phyloP scores from a whole-genome alignment of 331 rosid species.

The Cydonia oblonga region DNA sequence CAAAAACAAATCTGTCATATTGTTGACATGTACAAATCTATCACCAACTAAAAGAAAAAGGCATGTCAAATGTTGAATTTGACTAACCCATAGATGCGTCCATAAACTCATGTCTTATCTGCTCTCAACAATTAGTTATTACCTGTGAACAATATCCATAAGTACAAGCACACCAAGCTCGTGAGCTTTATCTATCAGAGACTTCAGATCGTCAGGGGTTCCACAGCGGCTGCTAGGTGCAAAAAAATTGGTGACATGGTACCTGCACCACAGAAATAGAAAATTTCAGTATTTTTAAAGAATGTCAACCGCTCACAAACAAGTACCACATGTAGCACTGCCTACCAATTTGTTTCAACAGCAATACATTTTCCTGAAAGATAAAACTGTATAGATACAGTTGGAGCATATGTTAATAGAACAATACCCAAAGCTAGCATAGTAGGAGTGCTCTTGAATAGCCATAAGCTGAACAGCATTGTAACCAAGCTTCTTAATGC shows the following conservation, averaged over 20 bases:
- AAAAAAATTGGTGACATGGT: conserved; percentile 94
- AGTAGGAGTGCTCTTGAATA: conserved; percentile 90
- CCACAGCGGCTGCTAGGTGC: conserved; percentile 99
- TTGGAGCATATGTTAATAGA: conserved; percentile 14
- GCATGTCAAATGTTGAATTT: not conserved
- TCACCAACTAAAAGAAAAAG: not conserved
- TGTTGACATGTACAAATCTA: not conserved
- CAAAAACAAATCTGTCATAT: not conserved
- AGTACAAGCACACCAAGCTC: conserved; percentile 90
- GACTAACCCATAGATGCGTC: not conserved
- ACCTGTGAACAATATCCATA: conserved; percentile 99
- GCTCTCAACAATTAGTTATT: conserved; percentile 6
- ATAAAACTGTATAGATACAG: not conserved
- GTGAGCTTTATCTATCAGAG: conserved; percentile 86
- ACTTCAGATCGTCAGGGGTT: conserved; percentile 91
- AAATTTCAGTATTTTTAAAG: not conserved
- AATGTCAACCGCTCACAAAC: not conserved
- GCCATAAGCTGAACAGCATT: conserved; percentile 99
- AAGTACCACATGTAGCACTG: not conserved
- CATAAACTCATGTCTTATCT: not conserved
- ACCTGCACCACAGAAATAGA: conserved; percentile 40
- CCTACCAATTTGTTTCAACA: not conserved
- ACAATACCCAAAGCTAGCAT: conserved; percentile 90
- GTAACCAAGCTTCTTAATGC: conserved; percentile 91
- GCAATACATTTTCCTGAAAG: not conserved